Evolutionary conservation across 2,329 filamentous ascomycete genomes (phyloP).

Genomic region (Pezicula carpinea): DNA sequence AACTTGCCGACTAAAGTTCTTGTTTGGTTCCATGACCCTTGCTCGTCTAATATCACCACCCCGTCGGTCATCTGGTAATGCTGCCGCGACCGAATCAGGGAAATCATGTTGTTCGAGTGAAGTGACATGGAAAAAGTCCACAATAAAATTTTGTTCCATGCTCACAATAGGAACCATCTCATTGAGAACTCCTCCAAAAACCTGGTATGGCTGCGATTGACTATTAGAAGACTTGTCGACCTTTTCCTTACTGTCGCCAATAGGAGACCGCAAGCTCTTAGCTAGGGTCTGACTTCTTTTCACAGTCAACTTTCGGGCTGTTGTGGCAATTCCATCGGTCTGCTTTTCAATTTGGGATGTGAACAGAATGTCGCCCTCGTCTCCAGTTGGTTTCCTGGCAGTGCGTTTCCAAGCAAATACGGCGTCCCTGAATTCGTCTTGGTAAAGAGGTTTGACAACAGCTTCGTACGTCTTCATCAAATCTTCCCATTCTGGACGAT

Average conservation of each 20-base stretch:
- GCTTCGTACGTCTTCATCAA: slow-evolving; percentile 77
- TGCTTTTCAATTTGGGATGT: slow-evolving; percentile 81
- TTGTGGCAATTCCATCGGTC: slow-evolving; percentile 68
- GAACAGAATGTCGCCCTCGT: slow-evolving; percentile 83
- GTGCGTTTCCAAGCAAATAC: slow-evolving; percentile 75
- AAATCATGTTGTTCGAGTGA: slow-evolving; percentile 80
- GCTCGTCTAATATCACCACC: slow-evolving; percentile 69
- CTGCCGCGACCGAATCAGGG: slow-evolving; percentile 67
- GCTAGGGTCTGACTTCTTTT: slow-evolving; percentile 88
- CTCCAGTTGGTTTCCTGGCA: slow-evolving; percentile 67
- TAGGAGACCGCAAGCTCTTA: slow-evolving; percentile 63
- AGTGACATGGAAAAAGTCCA: slow-evolving; percentile 96
- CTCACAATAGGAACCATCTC: slow-evolving; percentile 79
- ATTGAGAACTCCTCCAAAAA: slow-evolving; percentile 74
- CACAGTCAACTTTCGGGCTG: slow-evolving; percentile 86
- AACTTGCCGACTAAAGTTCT: slow-evolving; percentile 77
- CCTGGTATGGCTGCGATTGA: slow-evolving; percentile 70
- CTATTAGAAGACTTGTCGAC: slow-evolving; percentile 58
- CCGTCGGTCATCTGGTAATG: slow-evolving; percentile 61
- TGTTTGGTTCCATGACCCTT: slow-evolving; percentile 82
- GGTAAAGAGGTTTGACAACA: slow-evolving; percentile 72
- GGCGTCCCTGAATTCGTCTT: slow-evolving; percentile 75
- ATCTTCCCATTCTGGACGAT: slow-evolving; percentile 74
- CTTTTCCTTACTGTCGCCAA: slow-evolving; percentile 51
- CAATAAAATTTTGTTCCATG: slow-evolving; percentile 93